Evolutionary conservation across 768 basidiomycete genomes (phyloP), one percentile per base, ranked within the genome.

Genomic region (Chiua virens): DNA sequence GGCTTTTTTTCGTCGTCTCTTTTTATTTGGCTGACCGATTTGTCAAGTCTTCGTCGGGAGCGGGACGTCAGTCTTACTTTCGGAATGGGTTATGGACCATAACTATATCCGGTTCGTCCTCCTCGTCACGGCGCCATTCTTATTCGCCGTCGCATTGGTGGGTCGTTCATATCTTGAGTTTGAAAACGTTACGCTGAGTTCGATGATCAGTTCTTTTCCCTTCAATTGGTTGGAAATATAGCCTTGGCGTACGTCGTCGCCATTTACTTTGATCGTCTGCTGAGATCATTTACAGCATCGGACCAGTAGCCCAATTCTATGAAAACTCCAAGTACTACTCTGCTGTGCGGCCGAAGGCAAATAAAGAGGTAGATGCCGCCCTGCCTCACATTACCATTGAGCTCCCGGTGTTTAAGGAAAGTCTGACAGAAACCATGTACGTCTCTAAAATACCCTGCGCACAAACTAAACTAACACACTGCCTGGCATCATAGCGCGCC

Each of bases 381-480:
- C 72, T 91, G 25, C 89, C 88, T 9, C 89, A 90, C 61, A 77
- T 91, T 32, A 86, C 87, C 8, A 74, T 93, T 48, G 87, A 92
- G 67, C 76, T 94, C 68, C 92, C 92, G 0, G 92, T 93, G 8
- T 94, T 90, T 71, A 93, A 91, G 64, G 89, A 92, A 60, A 87
- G 84, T 59, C 68, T 92, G 47, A 82, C 82, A 50, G 81, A 87
- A 60, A 89, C 87, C 0, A 92, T 92, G 89, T 89, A 67, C 69
- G 86, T 57, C 25, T 10, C 3, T 21, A 23, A 30, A 13, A 5
- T 15, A 17, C 0, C 1, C 27, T 15, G 20, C 11, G 15, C 8
- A 9, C 9, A 11, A 8, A 4, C 21, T 4, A 25, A 15, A 22
- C 34, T 39, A 18, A 50, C 18, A 35, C 37, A 30, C 25, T 10